Conservation (phyloP, 176 grass and related monocot species). For the Eragrostis nindensis region DNA sequence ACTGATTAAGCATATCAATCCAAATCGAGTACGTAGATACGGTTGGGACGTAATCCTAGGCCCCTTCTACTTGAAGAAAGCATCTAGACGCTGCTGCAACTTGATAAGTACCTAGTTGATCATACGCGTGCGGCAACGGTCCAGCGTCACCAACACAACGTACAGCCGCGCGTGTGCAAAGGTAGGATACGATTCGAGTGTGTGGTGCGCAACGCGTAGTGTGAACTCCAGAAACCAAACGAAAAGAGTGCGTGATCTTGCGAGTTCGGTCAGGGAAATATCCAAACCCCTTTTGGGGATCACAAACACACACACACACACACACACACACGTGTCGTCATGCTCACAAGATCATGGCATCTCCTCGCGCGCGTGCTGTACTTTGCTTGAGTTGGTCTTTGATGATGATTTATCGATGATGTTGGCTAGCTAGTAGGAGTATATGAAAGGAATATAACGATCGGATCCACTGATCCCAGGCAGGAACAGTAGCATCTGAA, state of each 20-base stretch:
- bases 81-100: neutral
- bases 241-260: no score
- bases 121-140: no score
- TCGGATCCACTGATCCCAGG: neutral
- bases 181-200: no score
- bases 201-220: no score
- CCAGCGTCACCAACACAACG: no score
- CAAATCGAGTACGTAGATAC: neutral
- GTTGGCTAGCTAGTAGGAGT: neutral
- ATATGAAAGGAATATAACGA: neutral
- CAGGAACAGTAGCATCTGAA: neutral
- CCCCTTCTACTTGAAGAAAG: neutral
- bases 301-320: no score
- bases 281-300: constrained; percentile 2
- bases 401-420: no score
- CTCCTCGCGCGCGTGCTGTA: neutral
- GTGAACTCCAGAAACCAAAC: no score
- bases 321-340: neutral
- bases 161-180: no score
- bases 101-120: neutral
- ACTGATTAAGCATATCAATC: neutral
- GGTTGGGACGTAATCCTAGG: neutral
- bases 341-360: constrained; percentile 1
- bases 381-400: no score
- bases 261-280: constrained; percentile 14